Evolutionary conservation across 2,329 filamentous ascomycete species (phyloP), one percentile per base, ranked within the genome.

Genomic region (Allantophomopsis cytisporea): DNA sequence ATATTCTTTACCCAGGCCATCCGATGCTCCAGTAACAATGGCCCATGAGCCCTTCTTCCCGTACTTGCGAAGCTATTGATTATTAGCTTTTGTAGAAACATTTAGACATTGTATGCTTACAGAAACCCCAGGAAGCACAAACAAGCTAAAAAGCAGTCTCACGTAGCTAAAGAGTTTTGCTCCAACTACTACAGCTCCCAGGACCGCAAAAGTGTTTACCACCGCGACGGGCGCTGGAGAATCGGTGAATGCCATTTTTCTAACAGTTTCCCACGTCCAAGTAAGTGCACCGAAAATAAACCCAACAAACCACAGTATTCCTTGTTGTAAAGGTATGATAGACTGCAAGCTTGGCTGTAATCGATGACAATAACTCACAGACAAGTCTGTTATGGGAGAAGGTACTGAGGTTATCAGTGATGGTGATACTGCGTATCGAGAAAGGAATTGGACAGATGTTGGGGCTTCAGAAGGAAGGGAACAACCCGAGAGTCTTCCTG

Each of bases 1-100:
- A 58, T 86, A 98, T 65, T 98, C 91, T 64, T 94, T 96, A 57
- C 91, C 91, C 46, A 98, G 79, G 47, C 91, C 93, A 61, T 98
- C 91, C 10, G 88, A 95, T 38, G 89, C 91, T 46, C 91, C 91
- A 18, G 91, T 98, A 32, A 98, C 73, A 40, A 98, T 76, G 23
- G 85, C 91, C 88, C 89, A 98, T 42, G 82, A 88, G 45, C 89
- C 89, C 54, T 86, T 85, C 51, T 82, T 82, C 50, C 88, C 91
- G 64, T 94, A 96, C 50, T 82, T 86, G 51, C 80, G 80, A 42
- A 98, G 78, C 89, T 94, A 43, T 43, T 39, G 23, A 35, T 43
- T 10, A 18, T 38, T 34, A 44, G 44, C 31, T 10, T 28, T 3
- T 28, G 7, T 3, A 28, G 8, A 28, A 28, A 12, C 23, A 10